Conservation (phyloP, 805 yeast species). For the Candida rishiriensis region DNA sequence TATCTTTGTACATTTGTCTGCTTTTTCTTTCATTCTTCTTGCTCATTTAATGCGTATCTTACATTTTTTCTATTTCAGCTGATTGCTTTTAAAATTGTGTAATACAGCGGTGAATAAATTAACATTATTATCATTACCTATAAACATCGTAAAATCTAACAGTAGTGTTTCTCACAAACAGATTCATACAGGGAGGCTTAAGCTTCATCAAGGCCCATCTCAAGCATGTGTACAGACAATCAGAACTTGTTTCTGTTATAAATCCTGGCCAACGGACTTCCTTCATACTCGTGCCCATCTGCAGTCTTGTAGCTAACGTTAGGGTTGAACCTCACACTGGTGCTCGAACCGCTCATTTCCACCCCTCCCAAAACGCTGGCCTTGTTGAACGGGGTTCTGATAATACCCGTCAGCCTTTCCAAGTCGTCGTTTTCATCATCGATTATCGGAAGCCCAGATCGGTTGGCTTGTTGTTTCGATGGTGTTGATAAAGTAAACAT, state of each 20-base stretch:
- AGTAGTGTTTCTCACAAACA: background rate
- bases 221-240: background rate
- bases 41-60: too few relatives aligned
- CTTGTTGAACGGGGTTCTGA: background rate
- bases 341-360: background rate
- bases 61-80: too few relatives aligned
- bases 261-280: conserved; percentile 19
- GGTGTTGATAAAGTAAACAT: conserved; percentile 5
- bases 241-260: conserved; percentile 17
- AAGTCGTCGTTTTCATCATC: background rate
- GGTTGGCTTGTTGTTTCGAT: background rate
- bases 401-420: background rate
- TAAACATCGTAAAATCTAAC: too few relatives aligned
- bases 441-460: too few relatives aligned
- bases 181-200: too few relatives aligned
- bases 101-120: too few relatives aligned
- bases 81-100: too few relatives aligned
- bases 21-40: too few relatives aligned
- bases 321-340: conserved; percentile 28
- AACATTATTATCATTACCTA: too few relatives aligned
- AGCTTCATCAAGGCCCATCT: too few relatives aligned
- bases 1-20: too few relatives aligned
- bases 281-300: conserved; percentile 11
- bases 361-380: too few relatives aligned
- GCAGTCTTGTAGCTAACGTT: conserved; percentile 25